These are phyloP conservation scores for Colletotrichum incanum DNA, from an alignment of 2,329 filamentous ascomycete species.

Conservation along the genomic window DNA sequence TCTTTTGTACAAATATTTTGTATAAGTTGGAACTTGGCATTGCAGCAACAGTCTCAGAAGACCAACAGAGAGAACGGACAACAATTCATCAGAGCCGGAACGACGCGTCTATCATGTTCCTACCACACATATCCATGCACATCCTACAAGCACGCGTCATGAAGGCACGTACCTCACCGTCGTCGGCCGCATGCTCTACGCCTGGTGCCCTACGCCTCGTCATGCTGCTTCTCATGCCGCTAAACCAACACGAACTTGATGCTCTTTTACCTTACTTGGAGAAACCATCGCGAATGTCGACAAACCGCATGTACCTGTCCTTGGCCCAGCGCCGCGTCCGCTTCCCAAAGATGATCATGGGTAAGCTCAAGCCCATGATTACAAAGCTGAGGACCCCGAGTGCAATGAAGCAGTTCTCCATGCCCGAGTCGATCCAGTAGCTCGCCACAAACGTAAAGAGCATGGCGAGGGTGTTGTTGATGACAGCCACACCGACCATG, in stretches of 20 bases:
- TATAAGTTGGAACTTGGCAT: not conserved
- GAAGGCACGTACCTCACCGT: too few relatives aligned
- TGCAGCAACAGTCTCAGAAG: not conserved
- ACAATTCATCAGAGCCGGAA: too few relatives aligned
- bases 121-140: not conserved
- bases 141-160: not conserved
- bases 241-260: not conserved
- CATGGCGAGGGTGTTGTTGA: slow-evolving; percentile 70
- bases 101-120: not conserved
- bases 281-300: slow-evolving; percentile 62
- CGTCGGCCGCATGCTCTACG: not conserved
- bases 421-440: slow-evolving; percentile 64
- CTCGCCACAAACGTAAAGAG: slow-evolving; percentile 68
- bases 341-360: slow-evolving; percentile 71
- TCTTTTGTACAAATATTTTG: too few relatives aligned
- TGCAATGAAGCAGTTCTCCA: slow-evolving; percentile 66
- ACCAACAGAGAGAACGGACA: not conserved
- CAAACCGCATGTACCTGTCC: slow-evolving; percentile 61
- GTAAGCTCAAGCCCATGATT: slow-evolving; percentile 65
- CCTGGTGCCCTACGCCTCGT: not conserved
- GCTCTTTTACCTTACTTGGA: slow-evolving; percentile 18
- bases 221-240: not conserved
- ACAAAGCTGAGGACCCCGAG: slow-evolving; percentile 67
- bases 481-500: slow-evolving; percentile 71
- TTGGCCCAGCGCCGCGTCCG: slow-evolving; percentile 63